Evolutionary conservation across 805 yeast genomes (phyloP), one percentile per base, ranked within the genome.

Genomic region (Kurtzmaniella fragi): DNA sequence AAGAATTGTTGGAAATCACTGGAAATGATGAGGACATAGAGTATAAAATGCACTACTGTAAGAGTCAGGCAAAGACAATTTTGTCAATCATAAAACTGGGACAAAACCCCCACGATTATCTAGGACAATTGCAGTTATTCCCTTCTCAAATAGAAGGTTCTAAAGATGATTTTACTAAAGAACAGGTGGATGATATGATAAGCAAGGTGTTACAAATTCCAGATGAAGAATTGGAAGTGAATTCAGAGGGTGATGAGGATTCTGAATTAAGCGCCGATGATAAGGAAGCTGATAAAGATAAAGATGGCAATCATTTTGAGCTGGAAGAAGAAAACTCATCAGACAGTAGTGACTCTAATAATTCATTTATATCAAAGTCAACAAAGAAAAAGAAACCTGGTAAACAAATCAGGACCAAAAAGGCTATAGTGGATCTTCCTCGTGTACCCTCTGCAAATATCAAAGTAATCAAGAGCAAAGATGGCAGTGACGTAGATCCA

Each of bases 41-140:
- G 17, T 36, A 36, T 23, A 36, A 33, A 29, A 36, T 36, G 4
- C 39, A 36, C 15, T 36, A 29, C n/a, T 36, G 39, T 14, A 36
- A 17, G 20, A 36, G 33, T n/a, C 39, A 36, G 20, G 26, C 39
- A 14, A 9, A 14, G 5, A 36, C 32, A 10, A 36, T 36, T 20
- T 36, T 36, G 16, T 36, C 39, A 7, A 12, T 36, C 6, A n/a
- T 36, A 13, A 36, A 36, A 12, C 39, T 36, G 39, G 39, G 39
- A 7, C 39, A 36, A 17, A 16, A 36, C 14, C 33, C 34, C 3
- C 17, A 17, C 6, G 34, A 36, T 6, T 36, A 29, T 15, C 7
- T 36, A 17, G 27, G 8, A 6, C 39, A 36, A 17, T 29, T 36
- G 11, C 4, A 37, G 46, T 61, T 60, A 27, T 48, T 46, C 41